A percentile compares a stretch with the other conserved stretches of the same genome.
These are phyloP conservation scores for Mortierella sp. DNA, from an alignment of 371 early-diverging fungal genomes.

Conservation along the genomic window DNA sequence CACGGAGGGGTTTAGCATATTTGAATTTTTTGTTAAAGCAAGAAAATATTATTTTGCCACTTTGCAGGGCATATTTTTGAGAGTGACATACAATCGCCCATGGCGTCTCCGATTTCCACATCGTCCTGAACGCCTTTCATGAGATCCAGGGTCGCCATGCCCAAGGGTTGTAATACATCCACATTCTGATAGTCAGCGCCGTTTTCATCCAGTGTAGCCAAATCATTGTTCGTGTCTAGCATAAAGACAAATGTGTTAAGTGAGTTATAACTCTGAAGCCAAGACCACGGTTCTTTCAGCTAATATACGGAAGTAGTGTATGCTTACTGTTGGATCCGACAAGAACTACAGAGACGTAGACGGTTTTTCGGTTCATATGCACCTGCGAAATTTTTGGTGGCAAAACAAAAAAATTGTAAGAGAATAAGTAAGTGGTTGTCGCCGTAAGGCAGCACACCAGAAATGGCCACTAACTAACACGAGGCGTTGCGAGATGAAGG, in stretches of 20 bases:
- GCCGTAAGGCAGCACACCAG: too few species aligned
- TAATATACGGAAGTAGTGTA: too few species aligned
- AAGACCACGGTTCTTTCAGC: too few species aligned
- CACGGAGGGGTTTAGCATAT: not conserved
- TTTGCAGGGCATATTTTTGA: too few species aligned
- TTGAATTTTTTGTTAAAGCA: not conserved
- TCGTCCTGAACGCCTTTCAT: conserved; percentile 53
- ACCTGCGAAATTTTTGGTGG: conserved; percentile 32
- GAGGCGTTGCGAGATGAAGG: not conserved
- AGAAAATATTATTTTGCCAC: not conserved
- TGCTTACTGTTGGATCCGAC: conserved; percentile 48
- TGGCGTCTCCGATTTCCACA: conserved; percentile 53
- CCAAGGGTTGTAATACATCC: conserved; percentile 37
- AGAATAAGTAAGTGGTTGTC: too few species aligned
- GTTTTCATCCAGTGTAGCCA: conserved; percentile 37
- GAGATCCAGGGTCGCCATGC: conserved; percentile 54
- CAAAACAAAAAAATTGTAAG: too few species aligned
- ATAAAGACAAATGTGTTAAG: too few species aligned
- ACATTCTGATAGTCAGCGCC: conserved; percentile 51
- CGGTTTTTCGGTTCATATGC: conserved; percentile 49
- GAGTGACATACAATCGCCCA: conserved; percentile 42
- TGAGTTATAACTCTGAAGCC: too few species aligned
- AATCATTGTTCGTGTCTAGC: conserved; percentile 46
- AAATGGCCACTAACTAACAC: not conserved
- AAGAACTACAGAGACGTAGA: conserved; percentile 44